These are phyloP conservation scores for Paragyromitra xinjiangensis DNA, from an alignment of 495 filamentous ascomycete genomes.

Conservation along the genomic window DNA sequence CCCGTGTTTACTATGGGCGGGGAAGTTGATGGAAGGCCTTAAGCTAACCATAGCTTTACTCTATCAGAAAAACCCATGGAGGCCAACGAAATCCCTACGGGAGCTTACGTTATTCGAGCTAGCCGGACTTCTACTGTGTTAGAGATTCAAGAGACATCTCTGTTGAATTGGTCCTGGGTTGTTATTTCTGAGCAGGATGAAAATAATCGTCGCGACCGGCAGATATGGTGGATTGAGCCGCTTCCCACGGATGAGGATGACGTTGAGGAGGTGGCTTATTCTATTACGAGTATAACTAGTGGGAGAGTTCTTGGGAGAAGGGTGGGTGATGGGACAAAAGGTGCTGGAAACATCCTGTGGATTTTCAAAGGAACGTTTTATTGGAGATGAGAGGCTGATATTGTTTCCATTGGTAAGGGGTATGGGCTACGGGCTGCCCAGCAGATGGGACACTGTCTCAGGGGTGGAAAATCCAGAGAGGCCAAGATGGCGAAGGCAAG, in stretches of 20 bases:
- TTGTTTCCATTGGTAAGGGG: neutral
- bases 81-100: constrained; percentile 3
- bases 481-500: neutral
- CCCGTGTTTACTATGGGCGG: too few species aligned
- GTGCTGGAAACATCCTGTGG: neutral
- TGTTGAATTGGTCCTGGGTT: neutral
- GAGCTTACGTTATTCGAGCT: constrained; percentile 19
- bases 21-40: too few species aligned
- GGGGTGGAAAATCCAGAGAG: constrained; percentile 15
- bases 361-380: neutral
- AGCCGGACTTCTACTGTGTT: neutral
- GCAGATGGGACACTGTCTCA: neutral
- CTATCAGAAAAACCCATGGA: neutral
- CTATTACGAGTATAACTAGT: constrained; percentile 1
- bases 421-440: neutral
- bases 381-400: neutral
- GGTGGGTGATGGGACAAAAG: neutral
- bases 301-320: constrained; percentile 3
- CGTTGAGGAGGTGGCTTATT: neutral
- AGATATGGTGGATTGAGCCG: constrained; percentile 32
- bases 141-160: neutral
- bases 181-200: neutral
- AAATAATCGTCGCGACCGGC: neutral
- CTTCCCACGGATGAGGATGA: neutral
- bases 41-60: neutral